Evolutionary conservation across 2,329 filamentous ascomycete species (phyloP), one percentile per base, ranked within the genome.

Genomic region (Graphilbum sp.): DNA sequence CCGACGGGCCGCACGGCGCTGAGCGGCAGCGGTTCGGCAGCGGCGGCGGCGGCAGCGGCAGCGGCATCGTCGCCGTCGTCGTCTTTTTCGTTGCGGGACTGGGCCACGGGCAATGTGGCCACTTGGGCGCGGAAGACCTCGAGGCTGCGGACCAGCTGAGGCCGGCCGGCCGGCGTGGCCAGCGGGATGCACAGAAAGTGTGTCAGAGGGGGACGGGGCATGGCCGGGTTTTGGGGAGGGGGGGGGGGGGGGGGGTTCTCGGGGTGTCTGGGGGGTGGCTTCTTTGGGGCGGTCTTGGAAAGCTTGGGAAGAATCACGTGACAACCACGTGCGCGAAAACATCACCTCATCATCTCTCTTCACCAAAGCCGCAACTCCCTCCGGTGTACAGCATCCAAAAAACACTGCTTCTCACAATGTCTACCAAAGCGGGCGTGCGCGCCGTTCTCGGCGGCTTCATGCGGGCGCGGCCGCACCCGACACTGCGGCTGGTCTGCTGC

Each of bases 121-220:
- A 79, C 66, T 44, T 78, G 69, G 21, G 68, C 58, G 41, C 61
- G 65, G 52, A 92, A 87, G 7, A 62, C 51, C 5, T 64, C 57
- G 5, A 92, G 55, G 17, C 69, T 75, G 3, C 57, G 54, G n/a
- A 72, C 63, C 1, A 94, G 66, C 51, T 86, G 76, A 0, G 70
- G 63, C 13, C 72, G 64, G 2, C 77, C 81, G 8, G 56, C 37
- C 3, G 71, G 12, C 29, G 46, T 82, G 35, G 79, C 63, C 7
- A 95, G 69, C 2, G 86, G 79, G 37, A 88, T 62, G 54, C 76
- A 83, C 34, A 87, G 62, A 52, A 87, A 87, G 56, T 87, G 82
- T 4, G 81, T 87, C 30, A 50, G 35, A 18, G 31, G 38, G 4
- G 45, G 43, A 27, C 37, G 5, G 45, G 44, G 24, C 43, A 41